Percentiles rank a stretch among this genome's conserved stretches.
Conservation (phyloP, 1,284 basidiomycete genomes). For the Leccinum huronense region DNA sequence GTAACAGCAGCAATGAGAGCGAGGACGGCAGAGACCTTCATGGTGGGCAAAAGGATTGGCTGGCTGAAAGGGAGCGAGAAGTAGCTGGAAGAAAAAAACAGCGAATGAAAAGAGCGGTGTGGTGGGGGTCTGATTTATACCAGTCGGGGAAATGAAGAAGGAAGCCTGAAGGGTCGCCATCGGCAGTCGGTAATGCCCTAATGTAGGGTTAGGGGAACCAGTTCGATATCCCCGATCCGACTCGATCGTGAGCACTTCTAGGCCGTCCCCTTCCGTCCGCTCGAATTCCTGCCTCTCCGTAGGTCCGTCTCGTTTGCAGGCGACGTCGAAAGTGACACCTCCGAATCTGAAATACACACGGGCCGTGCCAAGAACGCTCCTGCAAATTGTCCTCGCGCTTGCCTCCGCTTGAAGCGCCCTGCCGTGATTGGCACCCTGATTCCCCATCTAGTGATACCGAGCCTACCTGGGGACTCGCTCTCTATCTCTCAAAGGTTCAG, state of each 20-base stretch:
- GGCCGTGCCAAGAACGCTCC: not conserved
- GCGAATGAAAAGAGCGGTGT: slow-evolving; percentile 3
- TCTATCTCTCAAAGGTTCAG: slow-evolving; percentile 1
- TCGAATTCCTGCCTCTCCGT: not conserved
- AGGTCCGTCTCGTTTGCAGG: not conserved
- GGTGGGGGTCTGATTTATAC: slow-evolving; percentile 17
- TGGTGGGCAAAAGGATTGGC: slow-evolving; percentile 19
- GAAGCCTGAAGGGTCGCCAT: slow-evolving; percentile 15
- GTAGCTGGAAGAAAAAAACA: not conserved
- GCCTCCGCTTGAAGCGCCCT: not conserved
- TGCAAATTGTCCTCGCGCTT: not conserved
- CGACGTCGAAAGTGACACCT: slow-evolving; percentile 1
- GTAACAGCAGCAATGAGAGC: slow-evolving; percentile 37
- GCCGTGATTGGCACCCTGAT: not conserved
- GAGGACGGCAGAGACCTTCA: slow-evolving; percentile 46
- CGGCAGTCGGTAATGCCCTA: slow-evolving; percentile 17
- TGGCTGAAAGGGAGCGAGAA: not conserved
- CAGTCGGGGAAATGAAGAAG: not conserved
- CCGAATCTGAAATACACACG: not conserved
- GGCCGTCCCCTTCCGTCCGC: not conserved
- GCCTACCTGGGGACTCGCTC: not conserved
- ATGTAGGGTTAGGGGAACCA: slow-evolving; percentile 1
- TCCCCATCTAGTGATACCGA: not conserved
- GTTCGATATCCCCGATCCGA: slow-evolving; percentile 7
- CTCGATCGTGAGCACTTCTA: not conserved